Evolutionary conservation across 2,329 filamentous ascomycete species (phyloP).

Genomic region (Aspergillus thermomutatus): DNA sequence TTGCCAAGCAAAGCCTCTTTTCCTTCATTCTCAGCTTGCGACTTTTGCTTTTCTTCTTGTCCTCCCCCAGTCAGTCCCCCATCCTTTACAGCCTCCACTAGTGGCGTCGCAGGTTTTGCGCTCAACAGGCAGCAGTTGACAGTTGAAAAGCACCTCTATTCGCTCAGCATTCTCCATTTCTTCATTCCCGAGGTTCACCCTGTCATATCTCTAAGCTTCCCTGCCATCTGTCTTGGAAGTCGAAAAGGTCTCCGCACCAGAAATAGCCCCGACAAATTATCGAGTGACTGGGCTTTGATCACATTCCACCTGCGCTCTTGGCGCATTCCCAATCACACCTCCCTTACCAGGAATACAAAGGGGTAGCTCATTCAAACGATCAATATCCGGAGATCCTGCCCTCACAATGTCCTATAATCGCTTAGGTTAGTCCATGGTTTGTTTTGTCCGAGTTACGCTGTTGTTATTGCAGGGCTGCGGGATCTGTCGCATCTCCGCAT

Average conservation of each 20-base stretch:
- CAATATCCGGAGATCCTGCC: conserved; percentile 17
- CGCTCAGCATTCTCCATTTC: not conserved
- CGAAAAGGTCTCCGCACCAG: conserved; percentile 1
- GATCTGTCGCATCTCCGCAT: not conserved
- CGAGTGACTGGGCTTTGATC: conserved; percentile 4
- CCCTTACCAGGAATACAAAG: conserved; percentile 19
- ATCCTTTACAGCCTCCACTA: not conserved
- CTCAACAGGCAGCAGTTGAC: not conserved
- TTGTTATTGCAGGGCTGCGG: not conserved
- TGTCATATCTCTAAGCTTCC: not conserved
- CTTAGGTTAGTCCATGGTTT: conserved; percentile 55
- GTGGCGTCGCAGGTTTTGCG: not conserved
- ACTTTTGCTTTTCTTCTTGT: not conserved
- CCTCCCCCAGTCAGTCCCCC: conserved; percentile 8
- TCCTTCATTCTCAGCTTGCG: not conserved
- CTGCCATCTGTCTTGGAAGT: not conserved
- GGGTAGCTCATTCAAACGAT: conserved; percentile 21
- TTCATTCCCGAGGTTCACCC: not conserved
- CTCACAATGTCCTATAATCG: conserved; percentile 64
- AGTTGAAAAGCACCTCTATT: not conserved
- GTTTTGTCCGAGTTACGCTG: not conserved
- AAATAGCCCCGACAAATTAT: conserved; percentile 7
- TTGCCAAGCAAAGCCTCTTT: not conserved
- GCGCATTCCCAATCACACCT: conserved; percentile 25
- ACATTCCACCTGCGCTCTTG: conserved; percentile 25